Base-by-base conservation (phyloP, 2,329 filamentous ascomycete genomes). In the Colletotrichum sublineola region DNA sequence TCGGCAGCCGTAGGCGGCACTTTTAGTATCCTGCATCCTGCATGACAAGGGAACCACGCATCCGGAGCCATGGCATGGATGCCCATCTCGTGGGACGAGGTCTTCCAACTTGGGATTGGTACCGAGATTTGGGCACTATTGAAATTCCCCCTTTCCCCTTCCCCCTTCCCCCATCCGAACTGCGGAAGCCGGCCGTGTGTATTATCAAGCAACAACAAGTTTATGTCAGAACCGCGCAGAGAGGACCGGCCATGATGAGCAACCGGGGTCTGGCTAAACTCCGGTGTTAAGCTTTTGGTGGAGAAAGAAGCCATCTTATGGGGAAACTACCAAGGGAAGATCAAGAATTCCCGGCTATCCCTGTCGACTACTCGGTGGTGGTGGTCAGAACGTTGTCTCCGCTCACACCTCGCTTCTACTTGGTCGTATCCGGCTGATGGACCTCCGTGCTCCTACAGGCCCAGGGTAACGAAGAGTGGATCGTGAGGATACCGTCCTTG, bases 1-100 rank as follows among this genome's bases (percentile, higher is more conserved):
- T 4, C 18, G 31, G 20, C 38, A 53, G 65, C 66, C 69, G 64
- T 33, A 65, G 9, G 38, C 68, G 20, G 36, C 29, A 61, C 56
- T 55, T 72, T 64, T 72, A 72, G 58, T 72, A 72, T 62, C 58
- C 46, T 48, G 58, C 65, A 38, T 48, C 58, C 46, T 48, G 58
- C 65, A 38, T 48, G 42, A 63, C 53, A 60, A 58, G 36, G 46
- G 36, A 40, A 64, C 53, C 57, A 24, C 53, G 40, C 29, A 29
- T 31, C 58, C 58, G 52, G 69, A 44, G 56, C 65, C 38, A 60
- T 38, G 53, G 53, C 44, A 69, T 60, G 65, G 4, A 40, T 38
- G 44, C 46, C 64, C 68, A 71, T 68, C 42, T 36, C 24, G 20
- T 33, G 15, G 60, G 53, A 50, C 20, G 53, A 55, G 20, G 44